A percentile compares a stretch with the other conserved stretches of the same genome.
These are phyloP conservation scores for Micractinium sp. DNA, from an alignment of 139 green algal genomes.

Conservation along the genomic window DNA sequence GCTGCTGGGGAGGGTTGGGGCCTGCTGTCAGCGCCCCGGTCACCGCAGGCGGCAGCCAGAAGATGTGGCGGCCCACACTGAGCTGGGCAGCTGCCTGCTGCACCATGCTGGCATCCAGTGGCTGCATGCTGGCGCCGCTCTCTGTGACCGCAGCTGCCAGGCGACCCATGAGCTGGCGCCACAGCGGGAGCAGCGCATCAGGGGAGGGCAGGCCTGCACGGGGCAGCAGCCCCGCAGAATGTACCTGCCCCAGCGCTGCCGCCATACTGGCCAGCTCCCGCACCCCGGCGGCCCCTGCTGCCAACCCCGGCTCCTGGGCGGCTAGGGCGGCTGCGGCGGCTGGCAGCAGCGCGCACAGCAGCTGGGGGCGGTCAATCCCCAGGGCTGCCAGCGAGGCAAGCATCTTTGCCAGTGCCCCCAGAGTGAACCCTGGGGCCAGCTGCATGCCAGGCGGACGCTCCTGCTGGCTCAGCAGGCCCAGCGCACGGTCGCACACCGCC, in stretches of 20 bases:
- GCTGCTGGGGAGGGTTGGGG: not conserved
- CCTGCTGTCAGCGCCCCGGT: not conserved
- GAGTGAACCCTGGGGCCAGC: not conserved
- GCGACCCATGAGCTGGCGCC: not conserved
- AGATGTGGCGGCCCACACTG: not conserved
- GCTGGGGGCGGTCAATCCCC: not conserved
- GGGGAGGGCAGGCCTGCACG: not conserved
- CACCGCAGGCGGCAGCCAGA: not conserved
- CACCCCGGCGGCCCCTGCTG: not conserved
- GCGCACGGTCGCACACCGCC: not conserved
- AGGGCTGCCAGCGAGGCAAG: not conserved
- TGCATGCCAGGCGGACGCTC: not conserved
- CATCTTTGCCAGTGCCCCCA: not conserved
- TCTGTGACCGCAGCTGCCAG: not conserved
- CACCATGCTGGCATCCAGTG: not conserved
- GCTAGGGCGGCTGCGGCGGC: not conserved
- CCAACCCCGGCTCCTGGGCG: not conserved
- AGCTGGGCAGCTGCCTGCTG: not conserved
- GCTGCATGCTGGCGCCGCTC: not conserved
- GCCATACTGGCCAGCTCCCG: not conserved
- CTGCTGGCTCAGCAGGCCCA: not conserved
- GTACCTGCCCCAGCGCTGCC: not conserved
- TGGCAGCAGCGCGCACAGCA: conserved; percentile 10
- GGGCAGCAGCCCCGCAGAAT: not conserved
- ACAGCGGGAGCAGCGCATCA: not conserved